A percentile compares a stretch with the other conserved stretches of the same genome.
Conservation (phyloP, 805 yeast genomes). For the Kazachstania taianensis region DNA sequence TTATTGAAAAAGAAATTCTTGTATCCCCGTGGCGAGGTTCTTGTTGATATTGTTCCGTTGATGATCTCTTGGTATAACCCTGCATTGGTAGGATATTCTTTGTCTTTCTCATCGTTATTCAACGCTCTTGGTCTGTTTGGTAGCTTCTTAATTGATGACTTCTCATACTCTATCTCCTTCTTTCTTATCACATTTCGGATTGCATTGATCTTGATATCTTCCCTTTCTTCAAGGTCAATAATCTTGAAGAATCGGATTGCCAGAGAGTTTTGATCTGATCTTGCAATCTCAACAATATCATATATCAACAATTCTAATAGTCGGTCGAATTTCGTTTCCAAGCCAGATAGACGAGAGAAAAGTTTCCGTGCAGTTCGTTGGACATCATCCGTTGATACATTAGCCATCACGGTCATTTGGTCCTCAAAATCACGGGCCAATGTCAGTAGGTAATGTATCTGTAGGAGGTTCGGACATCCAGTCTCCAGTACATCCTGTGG, state of each 20-base stretch:
- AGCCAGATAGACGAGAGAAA: slow-evolving; percentile 22
- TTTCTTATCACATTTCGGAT: slow-evolving; percentile 27
- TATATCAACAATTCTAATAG: slow-evolving; percentile 56
- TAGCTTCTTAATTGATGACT: slow-evolving; percentile 20
- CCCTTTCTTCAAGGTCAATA: slow-evolving; percentile 68
- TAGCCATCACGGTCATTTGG: slow-evolving; percentile 51
- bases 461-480: slow-evolving; percentile 45
- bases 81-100: slow-evolving; percentile 23
- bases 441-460: slow-evolving; percentile 61
- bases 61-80: slow-evolving; percentile 31
- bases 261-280: slow-evolving; percentile 56
- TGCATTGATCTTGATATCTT: slow-evolving; percentile 50
- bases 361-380: slow-evolving; percentile 49
- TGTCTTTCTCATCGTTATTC: background rate
- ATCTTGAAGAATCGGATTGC: slow-evolving; percentile 66
- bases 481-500: slow-evolving; percentile 25
- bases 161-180: slow-evolving; percentile 24
- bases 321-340: slow-evolving; percentile 51
- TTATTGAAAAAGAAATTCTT: slow-evolving; percentile 48
- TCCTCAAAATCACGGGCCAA: slow-evolving; percentile 72
- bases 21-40: slow-evolving; percentile 47
- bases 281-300: slow-evolving; percentile 61
- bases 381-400: slow-evolving; percentile 49
- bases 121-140: slow-evolving; percentile 12
- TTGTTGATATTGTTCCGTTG: slow-evolving; percentile 34